These are phyloP conservation scores for Puya raimondii DNA, from an alignment of 176 grass and related monocot species.

Conservation along the genomic window DNA sequence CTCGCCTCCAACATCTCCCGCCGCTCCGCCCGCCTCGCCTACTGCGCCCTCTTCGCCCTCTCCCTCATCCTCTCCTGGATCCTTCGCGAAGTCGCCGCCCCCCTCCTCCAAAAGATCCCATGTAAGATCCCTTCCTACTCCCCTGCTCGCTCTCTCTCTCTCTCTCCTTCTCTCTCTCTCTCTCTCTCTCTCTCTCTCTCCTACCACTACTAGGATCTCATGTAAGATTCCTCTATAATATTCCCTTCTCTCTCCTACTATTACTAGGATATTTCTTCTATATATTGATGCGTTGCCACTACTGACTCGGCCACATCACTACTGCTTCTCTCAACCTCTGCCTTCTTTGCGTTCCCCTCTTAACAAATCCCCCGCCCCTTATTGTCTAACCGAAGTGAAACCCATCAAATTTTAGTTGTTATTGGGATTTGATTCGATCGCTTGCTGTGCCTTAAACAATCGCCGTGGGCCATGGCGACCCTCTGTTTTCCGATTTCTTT, in stretches of 20 bases:
- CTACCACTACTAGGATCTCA: no score
- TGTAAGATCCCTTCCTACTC: constrained; percentile 17
- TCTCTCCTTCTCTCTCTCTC: neutral
- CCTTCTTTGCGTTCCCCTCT: neutral
- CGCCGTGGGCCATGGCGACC: neutral
- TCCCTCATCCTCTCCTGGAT: constrained; percentile 46
- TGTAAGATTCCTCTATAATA: no score
- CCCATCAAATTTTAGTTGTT: neutral
- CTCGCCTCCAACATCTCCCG: constrained; percentile 53
- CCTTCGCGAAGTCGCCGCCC: constrained; percentile 45
- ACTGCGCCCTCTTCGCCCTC: constrained; percentile 44
- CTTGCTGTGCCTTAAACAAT: neutral
- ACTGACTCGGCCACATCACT: no score
- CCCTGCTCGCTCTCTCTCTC: neutral
- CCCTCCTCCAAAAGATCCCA: constrained; percentile 37
- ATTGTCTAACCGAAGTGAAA: neutral
- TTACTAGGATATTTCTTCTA: no score
- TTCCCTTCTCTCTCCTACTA: no score
- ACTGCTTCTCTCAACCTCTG: neutral
- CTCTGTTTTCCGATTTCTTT: neutral
- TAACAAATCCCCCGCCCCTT: neutral
- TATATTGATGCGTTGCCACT: no score
- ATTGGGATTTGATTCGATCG: neutral
- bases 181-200: neutral
- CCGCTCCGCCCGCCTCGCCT: constrained; percentile 64